Evolutionary conservation across 441 rosid genomes (phyloP), one percentile per base, ranked within the genome.

Genomic region (Jatropha podagrica): DNA sequence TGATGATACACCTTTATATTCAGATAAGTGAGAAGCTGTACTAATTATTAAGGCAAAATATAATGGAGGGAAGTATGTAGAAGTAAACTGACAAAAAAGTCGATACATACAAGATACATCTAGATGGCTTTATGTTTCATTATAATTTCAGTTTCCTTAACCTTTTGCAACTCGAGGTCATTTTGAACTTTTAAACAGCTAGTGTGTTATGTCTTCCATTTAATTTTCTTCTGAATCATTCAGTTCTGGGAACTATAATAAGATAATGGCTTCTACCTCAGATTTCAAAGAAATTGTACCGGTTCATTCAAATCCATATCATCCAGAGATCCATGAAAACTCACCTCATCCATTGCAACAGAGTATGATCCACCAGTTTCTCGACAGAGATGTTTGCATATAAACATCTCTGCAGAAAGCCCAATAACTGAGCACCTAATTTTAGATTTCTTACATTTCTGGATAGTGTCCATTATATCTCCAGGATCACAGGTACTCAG

Each of bases 401-500:
- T 85, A 59, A 90, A 95, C 85, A 91, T 86, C 81, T 95, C 99
- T 2, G 97, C 96, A 70, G 97, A 87, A 12, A 95, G 97, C 60
- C 98, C 97, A 77, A 95, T 89, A 23, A 93, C 92, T 3, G 97
- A 95, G 80, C 98, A 93, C 76, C 98, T 88, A 63, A 93, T 75
- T 81, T 88, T 93, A 6, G 96, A 87, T 66, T 86, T 87, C 91
- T 92, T 95, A 87, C 98, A 90, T 78, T 81, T 86, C 85, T 86
- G 88, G 79, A 95, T 86, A 37, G 95, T 89, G 69, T 88, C 92
- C 95, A 89, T 87, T 73, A 93, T 90, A 78, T 93, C 93, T 71
- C 98, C 99, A 3, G 97, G 98, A 85, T 95, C 99, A 83, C 91
- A 90, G 18, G 95, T 91, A 73, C 88, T 86, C 56, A 91, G 87